Conservation (phyloP, 1,284 basidiomycete species). For the Rhodotorula sp. region DNA sequence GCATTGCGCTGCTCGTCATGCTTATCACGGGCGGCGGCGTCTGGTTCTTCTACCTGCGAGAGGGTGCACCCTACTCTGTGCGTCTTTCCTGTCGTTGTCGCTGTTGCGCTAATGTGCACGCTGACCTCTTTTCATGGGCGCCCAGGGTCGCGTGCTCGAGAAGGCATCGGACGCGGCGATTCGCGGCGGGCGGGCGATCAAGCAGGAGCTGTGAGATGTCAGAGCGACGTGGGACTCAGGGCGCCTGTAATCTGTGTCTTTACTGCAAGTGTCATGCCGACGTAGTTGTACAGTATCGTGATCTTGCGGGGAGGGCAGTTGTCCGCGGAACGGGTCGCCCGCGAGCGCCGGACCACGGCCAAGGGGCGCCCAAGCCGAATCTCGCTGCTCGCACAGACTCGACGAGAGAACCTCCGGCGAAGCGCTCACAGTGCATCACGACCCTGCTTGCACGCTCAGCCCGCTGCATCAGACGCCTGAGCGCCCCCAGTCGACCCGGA, state of each 20-base stretch:
- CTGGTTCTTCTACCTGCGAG: slow-evolving; percentile 23
- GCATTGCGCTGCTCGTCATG: slow-evolving; percentile 11
- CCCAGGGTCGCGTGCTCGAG: not conserved
- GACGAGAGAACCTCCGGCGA: too few relatives aligned
- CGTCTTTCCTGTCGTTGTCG: not conserved
- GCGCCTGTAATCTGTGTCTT: too few relatives aligned
- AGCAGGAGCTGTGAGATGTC: slow-evolving; percentile 7
- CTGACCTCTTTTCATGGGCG: not conserved
- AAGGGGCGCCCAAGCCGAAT: too few relatives aligned
- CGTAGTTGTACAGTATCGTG: too few relatives aligned
- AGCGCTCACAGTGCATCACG: not conserved
- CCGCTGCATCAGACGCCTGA: not conserved
- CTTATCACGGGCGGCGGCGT: slow-evolving; percentile 4
- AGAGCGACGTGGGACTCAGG: too few relatives aligned
- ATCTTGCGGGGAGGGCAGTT: too few relatives aligned
- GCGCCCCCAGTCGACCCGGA: not conserved
- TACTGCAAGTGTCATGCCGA: too few relatives aligned
- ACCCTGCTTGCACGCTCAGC: not conserved
- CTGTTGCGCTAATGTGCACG: too few relatives aligned
- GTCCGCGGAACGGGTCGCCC: too few relatives aligned
- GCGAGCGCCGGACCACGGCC: too few relatives aligned
- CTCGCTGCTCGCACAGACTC: too few relatives aligned
- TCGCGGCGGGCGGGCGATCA: slow-evolving; percentile 3
- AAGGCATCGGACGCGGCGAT: not conserved
- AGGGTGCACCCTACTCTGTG: slow-evolving; percentile 10